Conservation (phyloP, 2,329 filamentous ascomycete genomes). For the Metarhizium humberi region DNA sequence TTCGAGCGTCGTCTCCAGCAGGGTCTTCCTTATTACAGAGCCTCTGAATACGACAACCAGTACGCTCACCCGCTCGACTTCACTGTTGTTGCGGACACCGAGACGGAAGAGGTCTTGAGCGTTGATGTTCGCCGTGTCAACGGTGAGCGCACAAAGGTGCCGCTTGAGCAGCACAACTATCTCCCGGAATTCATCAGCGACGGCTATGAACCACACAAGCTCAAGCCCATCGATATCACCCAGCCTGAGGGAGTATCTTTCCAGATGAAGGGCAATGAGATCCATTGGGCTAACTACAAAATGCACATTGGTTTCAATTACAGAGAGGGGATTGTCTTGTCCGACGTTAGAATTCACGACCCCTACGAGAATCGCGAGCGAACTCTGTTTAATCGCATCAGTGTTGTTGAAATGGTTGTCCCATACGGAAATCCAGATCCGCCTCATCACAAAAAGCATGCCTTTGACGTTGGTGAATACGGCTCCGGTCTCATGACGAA, state of each 20-base stretch:
- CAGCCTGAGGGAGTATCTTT: constrained; percentile 32
- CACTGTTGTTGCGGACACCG: constrained; percentile 31
- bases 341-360: constrained; percentile 58
- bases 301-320: constrained; percentile 66
- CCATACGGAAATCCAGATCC: constrained; percentile 56
- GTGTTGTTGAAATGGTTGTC: constrained; percentile 62
- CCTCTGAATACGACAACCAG: constrained; percentile 57
- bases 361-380: constrained; percentile 30
- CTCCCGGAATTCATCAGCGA: constrained; percentile 24
- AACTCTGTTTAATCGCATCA: constrained; percentile 58
- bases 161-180: constrained; percentile 28
- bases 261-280: constrained; percentile 36
- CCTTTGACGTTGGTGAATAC: constrained; percentile 61
- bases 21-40: constrained; percentile 73
- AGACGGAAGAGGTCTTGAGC: constrained; percentile 38
- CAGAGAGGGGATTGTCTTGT: constrained; percentile 60
- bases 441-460: constrained; percentile 57
- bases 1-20: constrained; percentile 65
- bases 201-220: constrained; percentile 23
- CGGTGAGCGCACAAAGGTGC: constrained; percentile 37
- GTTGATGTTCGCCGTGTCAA: constrained; percentile 33
- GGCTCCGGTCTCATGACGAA: constrained; percentile 58
- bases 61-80: constrained; percentile 49
- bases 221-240: constrained; percentile 29
- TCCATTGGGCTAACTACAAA: constrained; percentile 57